These are phyloP conservation scores for Amanita rubescens DNA, from an alignment of 768 basidiomycete species.

Conservation along the genomic window DNA sequence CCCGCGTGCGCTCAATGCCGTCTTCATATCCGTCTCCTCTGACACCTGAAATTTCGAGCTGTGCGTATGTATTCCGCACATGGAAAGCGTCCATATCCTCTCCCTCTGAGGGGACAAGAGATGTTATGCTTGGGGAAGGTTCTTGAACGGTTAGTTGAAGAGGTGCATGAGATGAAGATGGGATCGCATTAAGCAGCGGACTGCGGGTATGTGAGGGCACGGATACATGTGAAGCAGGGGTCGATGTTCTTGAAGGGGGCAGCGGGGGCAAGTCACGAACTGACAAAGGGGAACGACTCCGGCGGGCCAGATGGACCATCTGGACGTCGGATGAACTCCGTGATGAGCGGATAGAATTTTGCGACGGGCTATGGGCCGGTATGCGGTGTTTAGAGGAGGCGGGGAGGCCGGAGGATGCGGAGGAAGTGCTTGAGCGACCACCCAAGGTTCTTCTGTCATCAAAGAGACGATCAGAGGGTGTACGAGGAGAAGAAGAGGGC, in stretches of 20 bases:
- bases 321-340: slow-evolving; percentile 19
- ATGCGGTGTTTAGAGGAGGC: slow-evolving; percentile 19
- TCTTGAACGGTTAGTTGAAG: background rate
- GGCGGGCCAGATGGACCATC: background rate
- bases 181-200: background rate
- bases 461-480: slow-evolving; percentile 22
- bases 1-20: slow-evolving; percentile 88
- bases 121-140: slow-evolving; percentile 39
- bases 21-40: slow-evolving; percentile 93
- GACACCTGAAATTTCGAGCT: slow-evolving; percentile 85
- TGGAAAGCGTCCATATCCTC: slow-evolving; percentile 81
- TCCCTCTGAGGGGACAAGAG: slow-evolving; percentile 65
- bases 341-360: slow-evolving; percentile 26
- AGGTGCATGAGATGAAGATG: background rate
- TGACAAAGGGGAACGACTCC: slow-evolving; percentile 16
- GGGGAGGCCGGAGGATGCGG: slow-evolving; percentile 21
- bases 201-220: slow-evolving; percentile 1
- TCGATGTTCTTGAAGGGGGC: slow-evolving; percentile 16
- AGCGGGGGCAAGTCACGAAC: slow-evolving; percentile 26
- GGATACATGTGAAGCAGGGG: background rate
- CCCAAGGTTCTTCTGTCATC: slow-evolving; percentile 25
- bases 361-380: slow-evolving; percentile 20
- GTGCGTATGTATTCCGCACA: slow-evolving; percentile 82
- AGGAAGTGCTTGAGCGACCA: slow-evolving; percentile 23
- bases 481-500: slow-evolving; percentile 23